Evolutionary conservation across 116 monocot genomes (phyloP).

Genomic region (Trichopus zeylanicus): DNA sequence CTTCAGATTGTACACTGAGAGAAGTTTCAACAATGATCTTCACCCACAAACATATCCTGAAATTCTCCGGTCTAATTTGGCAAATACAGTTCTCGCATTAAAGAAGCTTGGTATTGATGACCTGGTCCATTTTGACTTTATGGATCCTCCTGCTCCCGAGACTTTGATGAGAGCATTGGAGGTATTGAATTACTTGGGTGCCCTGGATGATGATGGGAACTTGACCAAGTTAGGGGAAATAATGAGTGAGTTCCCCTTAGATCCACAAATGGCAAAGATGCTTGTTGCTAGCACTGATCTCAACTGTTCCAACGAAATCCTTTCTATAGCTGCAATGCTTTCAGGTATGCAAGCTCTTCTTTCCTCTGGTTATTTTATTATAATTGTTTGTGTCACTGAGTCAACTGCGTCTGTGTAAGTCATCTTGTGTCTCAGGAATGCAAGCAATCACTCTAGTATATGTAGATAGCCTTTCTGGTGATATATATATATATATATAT

Average conservation of each 20-base stretch:
- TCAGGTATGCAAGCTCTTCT: conserved; percentile 47
- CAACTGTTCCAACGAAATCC: conserved; percentile 89
- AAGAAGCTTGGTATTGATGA: conserved; percentile 89
- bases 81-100: conserved; percentile 71
- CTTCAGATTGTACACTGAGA: conserved; percentile 65
- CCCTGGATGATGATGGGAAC: conserved; percentile 81
- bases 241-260: conserved; percentile 89
- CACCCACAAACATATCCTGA: conserved; percentile 90
- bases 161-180: conserved; percentile 79
- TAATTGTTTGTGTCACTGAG: conserved; percentile 5
- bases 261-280: conserved; percentile 94
- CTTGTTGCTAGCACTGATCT: conserved; percentile 73
- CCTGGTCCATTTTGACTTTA: conserved; percentile 85
- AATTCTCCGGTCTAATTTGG: conserved; percentile 76
- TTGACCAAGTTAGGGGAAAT: conserved; percentile 73
- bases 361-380: not conserved
- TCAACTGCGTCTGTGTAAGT: not conserved
- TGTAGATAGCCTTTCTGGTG: not conserved
- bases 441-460: not conserved
- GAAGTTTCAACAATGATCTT: conserved; percentile 64
- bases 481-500: not conserved
- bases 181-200: conserved; percentile 71
- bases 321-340: conserved; percentile 89
- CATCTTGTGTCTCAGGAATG: not conserved
- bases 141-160: conserved; percentile 90